A percentile compares a stretch with the other conserved stretches of the same genome.
Evolutionary conservation across 2,329 filamentous ascomycete species (phyloP).

Genomic region (Colletotrichum endophyticum): DNA sequence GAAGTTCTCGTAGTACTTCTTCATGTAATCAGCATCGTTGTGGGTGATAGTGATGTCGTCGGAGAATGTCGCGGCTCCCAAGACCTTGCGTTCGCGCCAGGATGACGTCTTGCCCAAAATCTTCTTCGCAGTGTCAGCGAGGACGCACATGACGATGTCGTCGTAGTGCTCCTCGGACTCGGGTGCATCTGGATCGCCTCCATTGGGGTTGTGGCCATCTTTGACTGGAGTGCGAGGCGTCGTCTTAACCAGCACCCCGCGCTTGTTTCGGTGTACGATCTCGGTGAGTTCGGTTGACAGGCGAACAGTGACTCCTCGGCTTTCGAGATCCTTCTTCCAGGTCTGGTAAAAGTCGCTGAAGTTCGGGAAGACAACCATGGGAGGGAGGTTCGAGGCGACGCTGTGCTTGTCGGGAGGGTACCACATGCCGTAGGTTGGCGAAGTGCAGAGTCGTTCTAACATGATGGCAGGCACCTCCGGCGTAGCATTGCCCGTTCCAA

Average conservation of each 20-base stretch:
- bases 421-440: constrained; percentile 58
- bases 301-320: constrained; percentile 58
- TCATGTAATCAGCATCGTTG: constrained; percentile 67
- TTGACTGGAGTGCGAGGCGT: constrained; percentile 39
- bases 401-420: constrained; percentile 52
- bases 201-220: constrained; percentile 34
- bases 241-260: constrained; percentile 55
- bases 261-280: constrained; percentile 53
- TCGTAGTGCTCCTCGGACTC: constrained; percentile 61
- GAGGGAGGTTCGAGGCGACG: constrained; percentile 58
- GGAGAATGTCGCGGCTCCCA: constrained; percentile 69
- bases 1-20: constrained; percentile 67
- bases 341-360: constrained; percentile 62
- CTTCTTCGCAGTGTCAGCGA: constrained; percentile 65
- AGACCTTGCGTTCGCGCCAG: constrained; percentile 65
- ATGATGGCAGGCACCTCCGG: constrained; percentile 71
- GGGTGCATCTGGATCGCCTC: constrained; percentile 55
- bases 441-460: constrained; percentile 59
- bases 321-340: constrained; percentile 58
- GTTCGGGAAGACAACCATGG: constrained; percentile 68
- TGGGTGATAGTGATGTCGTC: constrained; percentile 73
- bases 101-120: constrained; percentile 60
- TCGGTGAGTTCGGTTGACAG: constrained; percentile 60
- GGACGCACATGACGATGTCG: constrained; percentile 66
- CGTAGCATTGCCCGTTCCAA: constrained; percentile 74